A percentile compares a stretch with the other conserved stretches of the same genome.
These are phyloP conservation scores for Nitzschia sp. DNA, from an alignment of 108 stramenopile species.

Conservation along the genomic window DNA sequence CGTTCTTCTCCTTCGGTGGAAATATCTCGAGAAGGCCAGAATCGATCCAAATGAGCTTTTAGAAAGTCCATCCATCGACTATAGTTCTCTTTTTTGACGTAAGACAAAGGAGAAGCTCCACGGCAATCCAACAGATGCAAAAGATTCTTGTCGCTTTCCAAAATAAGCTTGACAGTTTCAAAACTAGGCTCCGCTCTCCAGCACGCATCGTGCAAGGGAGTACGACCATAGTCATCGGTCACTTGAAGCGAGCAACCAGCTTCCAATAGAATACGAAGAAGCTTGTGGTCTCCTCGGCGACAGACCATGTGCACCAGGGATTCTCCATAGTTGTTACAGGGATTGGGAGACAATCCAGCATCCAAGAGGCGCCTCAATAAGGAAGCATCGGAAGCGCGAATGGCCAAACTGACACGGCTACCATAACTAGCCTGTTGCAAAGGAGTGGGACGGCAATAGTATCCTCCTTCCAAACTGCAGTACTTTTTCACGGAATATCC, in stretches of 20 bases:
- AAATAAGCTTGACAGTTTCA: constrained; percentile 50
- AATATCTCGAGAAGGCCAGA: constrained; percentile 49
- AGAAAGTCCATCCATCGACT: constrained; percentile 61
- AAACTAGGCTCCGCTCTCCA: constrained; percentile 67
- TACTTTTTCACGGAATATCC: constrained; percentile 70
- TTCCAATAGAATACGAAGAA: constrained; percentile 51
- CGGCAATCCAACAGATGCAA: constrained; percentile 59
- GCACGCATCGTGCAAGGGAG: constrained; percentile 83
- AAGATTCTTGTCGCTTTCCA: constrained; percentile 48
- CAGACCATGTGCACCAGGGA: constrained; percentile 80
- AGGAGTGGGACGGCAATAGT: constrained; percentile 72
- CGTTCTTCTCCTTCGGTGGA: constrained; percentile 29
- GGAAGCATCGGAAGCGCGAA: constrained; percentile 59
- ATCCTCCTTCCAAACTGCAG: constrained; percentile 56
- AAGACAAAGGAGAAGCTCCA: constrained; percentile 68
- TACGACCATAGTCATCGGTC: constrained; percentile 79
- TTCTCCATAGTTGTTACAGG: constrained; percentile 85
- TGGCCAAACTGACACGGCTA: constrained; percentile 54
- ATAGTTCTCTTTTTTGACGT: constrained; percentile 68
- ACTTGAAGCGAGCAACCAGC: constrained; percentile 53
- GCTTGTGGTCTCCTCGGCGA: constrained; percentile 55
- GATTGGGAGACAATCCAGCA: constrained; percentile 68
- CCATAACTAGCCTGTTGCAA: constrained; percentile 76
- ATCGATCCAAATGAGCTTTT: constrained; percentile 43
- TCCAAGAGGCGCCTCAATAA: constrained; percentile 50